Evolutionary conservation across 495 filamentous ascomycete species (phyloP), one percentile per base, ranked within the genome.

Genomic region (Xylaria bambusicola): DNA sequence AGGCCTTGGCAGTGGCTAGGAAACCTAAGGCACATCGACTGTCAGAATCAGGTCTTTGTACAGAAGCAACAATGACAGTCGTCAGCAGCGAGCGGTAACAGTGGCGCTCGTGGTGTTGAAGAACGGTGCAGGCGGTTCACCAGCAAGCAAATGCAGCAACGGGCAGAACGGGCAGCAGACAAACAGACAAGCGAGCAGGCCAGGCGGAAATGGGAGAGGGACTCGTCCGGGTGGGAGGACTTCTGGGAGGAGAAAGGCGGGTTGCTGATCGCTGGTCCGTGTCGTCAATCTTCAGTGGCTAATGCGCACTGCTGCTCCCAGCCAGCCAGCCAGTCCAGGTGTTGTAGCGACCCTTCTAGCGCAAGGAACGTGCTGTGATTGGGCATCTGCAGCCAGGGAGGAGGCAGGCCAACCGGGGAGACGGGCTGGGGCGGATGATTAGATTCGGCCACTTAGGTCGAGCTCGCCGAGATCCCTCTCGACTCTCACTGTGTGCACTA

Each of bases 181-280:
- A n/a, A n/a, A n/a, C n/a, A n/a, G n/a, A 18, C 51, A 54, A 33
- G 23, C 36, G 26, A 29, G 38, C 38, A 44, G 38, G 26, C 40
- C 24, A 45, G 49, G 57, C 57, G 57, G 49, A 53, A 49, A 31
- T 45, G 49, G 57, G 44, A 60, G 57, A 36, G 40, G 50, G 50
- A 41, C 40, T 29, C 40, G 36, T 52, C 56, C 47, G 23, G 57
- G 27, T 46, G 49, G 57, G 49, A 60, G 50, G 51, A 60, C 47
- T 21, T 48, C 18, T 46, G 49, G 57, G 49, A 60, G 50, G 51
- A 60, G 57, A 60, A 51, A 60, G 57, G 41, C 57, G 57, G 56
- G 35, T 60, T 52, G 49, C 9, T 53, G 26, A 26, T 17, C 27
- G 12, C 20, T 24, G 1, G 27, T 33, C 36, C 36, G 12, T 38